Evolutionary conservation across 768 basidiomycete species (phyloP), one percentile per base, ranked within the genome.

Genomic region (Naganishia antarctica): DNA sequence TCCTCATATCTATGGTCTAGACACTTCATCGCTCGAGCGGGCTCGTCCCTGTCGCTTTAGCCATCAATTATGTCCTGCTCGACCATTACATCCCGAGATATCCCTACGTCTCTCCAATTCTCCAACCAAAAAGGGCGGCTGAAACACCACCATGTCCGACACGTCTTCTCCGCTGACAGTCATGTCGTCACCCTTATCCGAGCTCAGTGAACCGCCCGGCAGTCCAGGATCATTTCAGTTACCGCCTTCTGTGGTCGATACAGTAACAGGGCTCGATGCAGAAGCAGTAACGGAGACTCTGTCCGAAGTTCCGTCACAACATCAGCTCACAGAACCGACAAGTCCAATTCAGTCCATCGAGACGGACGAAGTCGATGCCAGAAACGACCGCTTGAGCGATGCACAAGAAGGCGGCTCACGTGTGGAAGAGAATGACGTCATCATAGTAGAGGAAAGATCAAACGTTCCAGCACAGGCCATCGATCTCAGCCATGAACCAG

Each of bases 111-210:
- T 16, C 6, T 37, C 8, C 7, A 21, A 1, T 26, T 16, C 26
- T 23, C 34, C 21, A 11, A 57, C 34, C 32, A 57, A 34, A 57
- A 57, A 57, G 34, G 53, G 9, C 53, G 32, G 53, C 50, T 31
- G 50, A 51, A 51, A 41, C 23, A 57, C 23, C 50, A 32, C n/a
- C 53, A 57, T 57, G 53, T 57, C 53, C 34, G 53, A 57, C 53
- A 57, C 37, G 1, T 57, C 53, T 23, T 57, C 53, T 7, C 53
- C 53, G 53, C 31, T 57, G 53, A 57, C 53, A 29, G 53, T 25
- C 3, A 40, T 57, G 53, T 57, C 53, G 37, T 57, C 53, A n/a
- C 53, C 53, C 37, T 31, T 57, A 5, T 40, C 53, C 6, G 53
- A 57, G 26, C 53, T 57, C 37, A 37, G 31, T 37, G 53, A 57